Percentiles rank a stretch among this genome's conserved stretches.
Conservation (phyloP, 2,329 filamentous ascomycete species). For the Trichoderma cornu-damae region DNA sequence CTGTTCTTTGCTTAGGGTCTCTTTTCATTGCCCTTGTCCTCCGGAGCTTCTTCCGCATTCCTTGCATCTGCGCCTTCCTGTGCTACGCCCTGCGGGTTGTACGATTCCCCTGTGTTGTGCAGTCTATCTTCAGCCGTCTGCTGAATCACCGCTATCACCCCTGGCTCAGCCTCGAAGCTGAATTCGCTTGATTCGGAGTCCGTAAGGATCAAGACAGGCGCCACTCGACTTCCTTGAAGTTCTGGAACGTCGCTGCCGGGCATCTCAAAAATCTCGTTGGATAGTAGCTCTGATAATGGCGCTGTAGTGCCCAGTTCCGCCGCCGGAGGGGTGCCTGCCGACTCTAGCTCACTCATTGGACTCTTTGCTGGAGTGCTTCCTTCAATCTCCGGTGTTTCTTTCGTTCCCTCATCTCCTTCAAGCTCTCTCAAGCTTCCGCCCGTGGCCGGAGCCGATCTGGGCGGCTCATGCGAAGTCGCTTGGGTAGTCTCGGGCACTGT, state of each 20-base stretch:
- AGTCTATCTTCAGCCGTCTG: background rate
- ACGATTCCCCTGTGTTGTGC: background rate
- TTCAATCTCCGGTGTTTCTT: background rate
- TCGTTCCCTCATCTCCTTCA: slow-evolving; percentile 3
- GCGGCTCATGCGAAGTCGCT: background rate
- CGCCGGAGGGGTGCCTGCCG: background rate
- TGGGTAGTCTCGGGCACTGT: background rate
- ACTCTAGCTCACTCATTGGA: slow-evolving; percentile 11
- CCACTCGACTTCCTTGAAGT: slow-evolving; percentile 6
- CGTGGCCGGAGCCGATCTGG: background rate
- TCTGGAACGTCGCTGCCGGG: slow-evolving; percentile 19
- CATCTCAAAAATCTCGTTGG: slow-evolving; percentile 18
- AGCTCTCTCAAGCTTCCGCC: slow-evolving; percentile 1
- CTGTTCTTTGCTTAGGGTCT: background rate
- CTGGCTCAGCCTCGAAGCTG: background rate
- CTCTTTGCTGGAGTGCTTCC: slow-evolving; percentile 3
- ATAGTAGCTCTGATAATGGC: slow-evolving; percentile 16
- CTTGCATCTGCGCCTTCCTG: background rate
- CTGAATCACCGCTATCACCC: background rate
- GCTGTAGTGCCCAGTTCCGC: slow-evolving; percentile 1
- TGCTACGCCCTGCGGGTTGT: background rate
- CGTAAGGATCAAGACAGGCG: background rate
- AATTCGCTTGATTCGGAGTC: slow-evolving; percentile 10
- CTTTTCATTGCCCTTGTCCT: background rate
- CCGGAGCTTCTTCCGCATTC: background rate